phyloP scores from a whole-genome alignment of 306 rosid species.

The Trifolium subterraneum region DNA sequence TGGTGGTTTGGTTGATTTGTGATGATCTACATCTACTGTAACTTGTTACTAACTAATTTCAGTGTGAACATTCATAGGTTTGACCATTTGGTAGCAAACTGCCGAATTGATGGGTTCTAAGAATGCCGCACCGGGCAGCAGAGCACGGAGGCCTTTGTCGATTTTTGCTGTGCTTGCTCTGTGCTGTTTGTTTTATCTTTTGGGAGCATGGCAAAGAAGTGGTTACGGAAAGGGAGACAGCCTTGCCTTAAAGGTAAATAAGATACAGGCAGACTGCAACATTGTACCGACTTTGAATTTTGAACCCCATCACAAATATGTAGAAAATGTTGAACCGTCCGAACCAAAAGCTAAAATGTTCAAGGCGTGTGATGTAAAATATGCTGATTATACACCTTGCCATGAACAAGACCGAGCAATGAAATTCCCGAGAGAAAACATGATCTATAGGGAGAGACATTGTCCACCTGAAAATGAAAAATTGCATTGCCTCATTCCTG shows the following conservation, averaged over 20 bases:
- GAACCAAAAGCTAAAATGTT: slow-evolving; percentile 67
- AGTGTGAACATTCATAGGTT: slow-evolving; percentile 33
- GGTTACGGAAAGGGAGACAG: slow-evolving; percentile 86
- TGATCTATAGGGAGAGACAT: slow-evolving; percentile 97
- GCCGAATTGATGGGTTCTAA: slow-evolving; percentile 69
- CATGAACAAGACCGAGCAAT: slow-evolving; percentile 98
- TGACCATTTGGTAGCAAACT: slow-evolving; percentile 37
- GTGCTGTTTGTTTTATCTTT: slow-evolving; percentile 89
- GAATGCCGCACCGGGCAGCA: slow-evolving; percentile 55
- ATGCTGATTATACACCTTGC: slow-evolving; percentile 91
- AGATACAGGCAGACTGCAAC: slow-evolving; percentile 68
- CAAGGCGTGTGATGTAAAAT: slow-evolving; percentile 73
- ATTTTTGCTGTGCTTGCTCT: slow-evolving; percentile 78
- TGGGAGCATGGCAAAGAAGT: slow-evolving; percentile 97
- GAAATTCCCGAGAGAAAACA: slow-evolving; percentile 91
- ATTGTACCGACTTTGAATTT: slow-evolving; percentile 67
- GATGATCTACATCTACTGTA: slow-evolving; percentile 9
- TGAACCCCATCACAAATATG: slow-evolving; percentile 75
- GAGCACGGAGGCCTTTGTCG: slow-evolving; percentile 70
- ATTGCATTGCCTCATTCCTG: slow-evolving; percentile 90
- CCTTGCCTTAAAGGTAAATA: slow-evolving; percentile 67
- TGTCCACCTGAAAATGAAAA: slow-evolving; percentile 86
- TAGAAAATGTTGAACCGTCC: slow-evolving; percentile 55
- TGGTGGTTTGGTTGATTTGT: slow-evolving; percentile 34
- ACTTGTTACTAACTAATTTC: slow-evolving; percentile 34